A percentile compares a stretch with the other conserved stretches of the same genome.
Conservation (phyloP, 164 flowering plant genomes). For the Brasenia schreberi region DNA sequence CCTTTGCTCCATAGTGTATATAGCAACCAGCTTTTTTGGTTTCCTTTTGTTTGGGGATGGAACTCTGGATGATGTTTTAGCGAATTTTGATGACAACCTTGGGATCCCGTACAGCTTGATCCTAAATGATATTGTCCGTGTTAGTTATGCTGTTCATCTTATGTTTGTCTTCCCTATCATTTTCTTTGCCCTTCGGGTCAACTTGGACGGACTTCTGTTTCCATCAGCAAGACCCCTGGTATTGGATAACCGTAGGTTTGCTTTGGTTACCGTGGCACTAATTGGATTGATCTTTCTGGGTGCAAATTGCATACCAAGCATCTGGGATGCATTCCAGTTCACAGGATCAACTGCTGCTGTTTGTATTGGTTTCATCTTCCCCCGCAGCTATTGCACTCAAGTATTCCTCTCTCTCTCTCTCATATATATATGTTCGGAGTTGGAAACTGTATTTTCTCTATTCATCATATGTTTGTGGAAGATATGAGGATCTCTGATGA, state of each 20-base stretch:
- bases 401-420: slow-evolving; percentile 15
- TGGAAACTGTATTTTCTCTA: too few species aligned
- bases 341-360: slow-evolving; percentile 70
- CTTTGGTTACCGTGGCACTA: slow-evolving; percentile 28
- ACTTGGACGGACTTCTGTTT: slow-evolving; percentile 59
- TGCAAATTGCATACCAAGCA: slow-evolving; percentile 65
- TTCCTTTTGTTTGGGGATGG: slow-evolving; percentile 57
- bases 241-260: slow-evolving; percentile 37
- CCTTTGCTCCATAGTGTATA: slow-evolving; percentile 42
- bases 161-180: slow-evolving; percentile 77
- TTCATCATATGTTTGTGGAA: too few species aligned
- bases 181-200: slow-evolving; percentile 64
- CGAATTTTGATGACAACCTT: slow-evolving; percentile 63
- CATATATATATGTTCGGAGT: too few species aligned
- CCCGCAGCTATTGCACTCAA: slow-evolving; percentile 62
- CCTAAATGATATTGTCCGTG: slow-evolving; percentile 42
- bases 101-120: slow-evolving; percentile 41
- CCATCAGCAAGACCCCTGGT: slow-evolving; percentile 41
- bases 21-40: slow-evolving; percentile 67
- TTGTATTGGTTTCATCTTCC: slow-evolving; percentile 63
- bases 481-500: too few species aligned
- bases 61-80: slow-evolving; percentile 58
- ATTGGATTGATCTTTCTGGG: slow-evolving; percentile 49
- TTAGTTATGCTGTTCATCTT: slow-evolving; percentile 64
- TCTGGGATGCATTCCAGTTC: slow-evolving; percentile 80